Conservation (phyloP, 1,284 basidiomycete species). For the Melanopsichium pennsylvanicum region DNA sequence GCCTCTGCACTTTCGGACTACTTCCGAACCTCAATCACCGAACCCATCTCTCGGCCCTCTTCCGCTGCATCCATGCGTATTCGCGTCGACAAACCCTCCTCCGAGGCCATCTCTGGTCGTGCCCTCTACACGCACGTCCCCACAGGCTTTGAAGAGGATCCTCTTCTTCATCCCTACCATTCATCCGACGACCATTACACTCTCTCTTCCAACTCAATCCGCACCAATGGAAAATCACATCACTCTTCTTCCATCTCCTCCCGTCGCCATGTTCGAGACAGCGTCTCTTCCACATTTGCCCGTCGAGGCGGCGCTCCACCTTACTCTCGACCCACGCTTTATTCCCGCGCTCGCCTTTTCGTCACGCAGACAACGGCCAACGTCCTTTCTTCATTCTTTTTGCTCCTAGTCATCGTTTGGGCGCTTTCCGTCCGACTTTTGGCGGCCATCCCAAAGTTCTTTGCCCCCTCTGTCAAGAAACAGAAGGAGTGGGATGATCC, state of each 20-base stretch:
- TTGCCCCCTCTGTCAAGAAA: slow-evolving; percentile 17
- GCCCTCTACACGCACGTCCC: slow-evolving; percentile 55
- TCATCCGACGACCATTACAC: slow-evolving; percentile 11
- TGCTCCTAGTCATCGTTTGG: slow-evolving; percentile 67
- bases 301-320: slow-evolving; percentile 53
- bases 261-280: slow-evolving; percentile 9
- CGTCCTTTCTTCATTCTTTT: slow-evolving; percentile 70
- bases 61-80: slow-evolving; percentile 57
- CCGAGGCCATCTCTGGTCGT: slow-evolving; percentile 43
- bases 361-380: slow-evolving; percentile 69
- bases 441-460: slow-evolving; percentile 43
- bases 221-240: slow-evolving; percentile 11
- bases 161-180: slow-evolving; percentile 34
- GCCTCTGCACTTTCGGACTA: slow-evolving; percentile 33
- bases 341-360: slow-evolving; percentile 62
- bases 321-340: slow-evolving; percentile 49
- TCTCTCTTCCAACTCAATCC: slow-evolving; percentile 3
- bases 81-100: slow-evolving; percentile 53
- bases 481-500: slow-evolving; percentile 70
- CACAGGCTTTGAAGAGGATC: slow-evolving; percentile 53
- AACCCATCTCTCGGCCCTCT: slow-evolving; percentile 48
- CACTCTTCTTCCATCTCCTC: neutral
- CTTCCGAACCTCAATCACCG: slow-evolving; percentile 24
- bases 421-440: slow-evolving; percentile 60
- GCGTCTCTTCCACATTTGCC: slow-evolving; percentile 39